Percentiles rank a stretch among this genome's conserved stretches.
These are phyloP conservation scores for Pythium aquatile DNA, from an alignment of 352 stramenopile genomes.

Conservation along the genomic window DNA sequence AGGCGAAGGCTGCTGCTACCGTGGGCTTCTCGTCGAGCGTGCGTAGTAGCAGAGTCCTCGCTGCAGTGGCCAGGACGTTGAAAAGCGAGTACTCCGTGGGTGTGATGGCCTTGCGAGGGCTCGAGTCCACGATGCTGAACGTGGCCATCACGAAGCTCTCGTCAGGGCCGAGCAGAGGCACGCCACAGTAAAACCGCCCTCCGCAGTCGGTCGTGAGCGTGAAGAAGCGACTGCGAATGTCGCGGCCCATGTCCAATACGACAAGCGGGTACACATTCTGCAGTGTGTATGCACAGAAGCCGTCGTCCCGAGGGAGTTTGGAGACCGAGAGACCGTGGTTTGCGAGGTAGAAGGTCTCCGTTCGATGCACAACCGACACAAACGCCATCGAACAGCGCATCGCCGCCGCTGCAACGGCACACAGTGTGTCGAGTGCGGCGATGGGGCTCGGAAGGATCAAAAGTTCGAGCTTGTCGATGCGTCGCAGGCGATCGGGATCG, in stretches of 20 bases:
- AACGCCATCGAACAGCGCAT: constrained; percentile 13
- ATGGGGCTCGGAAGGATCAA: not conserved
- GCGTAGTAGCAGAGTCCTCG: constrained; percentile 5
- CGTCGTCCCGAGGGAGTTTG: constrained; percentile 11
- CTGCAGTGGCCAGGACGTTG: not conserved
- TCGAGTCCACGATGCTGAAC: constrained; percentile 16
- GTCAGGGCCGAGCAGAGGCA: constrained; percentile 17
- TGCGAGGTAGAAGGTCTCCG: not conserved
- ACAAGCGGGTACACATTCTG: constrained; percentile 20
- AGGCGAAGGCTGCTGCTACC: not conserved
- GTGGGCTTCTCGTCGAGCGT: not conserved
- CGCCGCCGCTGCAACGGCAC: constrained; percentile 6
- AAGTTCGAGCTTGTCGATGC: constrained; percentile 9
- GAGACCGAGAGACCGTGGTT: not conserved
- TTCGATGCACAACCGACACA: constrained; percentile 5
- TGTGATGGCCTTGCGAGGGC: constrained; percentile 1
- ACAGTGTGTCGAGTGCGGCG: constrained; percentile 13
- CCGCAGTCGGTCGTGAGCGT: constrained; percentile 12
- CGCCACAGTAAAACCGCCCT: constrained; percentile 20
- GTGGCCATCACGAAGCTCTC: constrained; percentile 21
- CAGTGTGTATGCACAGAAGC: constrained; percentile 23
- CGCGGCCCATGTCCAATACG: constrained; percentile 16
- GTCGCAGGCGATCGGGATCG: constrained; percentile 11
- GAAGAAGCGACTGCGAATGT: constrained; percentile 21
- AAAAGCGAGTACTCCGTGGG: constrained; percentile 12